phyloP scores from a whole-genome alignment of 805 yeast genomes.

The Candida silvatica region DNA sequence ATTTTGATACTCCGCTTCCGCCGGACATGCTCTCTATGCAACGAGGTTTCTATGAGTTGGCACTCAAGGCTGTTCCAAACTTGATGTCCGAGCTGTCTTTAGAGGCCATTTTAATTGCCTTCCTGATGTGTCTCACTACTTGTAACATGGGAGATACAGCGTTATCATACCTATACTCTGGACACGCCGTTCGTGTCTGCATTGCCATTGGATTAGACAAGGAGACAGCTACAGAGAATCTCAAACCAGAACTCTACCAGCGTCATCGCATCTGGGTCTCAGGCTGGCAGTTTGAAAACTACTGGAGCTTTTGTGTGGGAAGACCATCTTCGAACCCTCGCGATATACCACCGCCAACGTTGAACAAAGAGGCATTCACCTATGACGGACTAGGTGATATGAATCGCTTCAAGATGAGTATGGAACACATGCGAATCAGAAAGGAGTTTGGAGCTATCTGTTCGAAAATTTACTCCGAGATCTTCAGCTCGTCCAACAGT shows the following conservation, averaged over 20 bases:
- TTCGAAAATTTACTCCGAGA: slow-evolving; percentile 12
- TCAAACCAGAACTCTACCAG: slow-evolving; percentile 8
- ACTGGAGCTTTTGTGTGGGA: slow-evolving; percentile 21
- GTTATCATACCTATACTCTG: slow-evolving; percentile 14
- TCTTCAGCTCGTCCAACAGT: slow-evolving; percentile 14
- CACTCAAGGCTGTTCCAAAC: slow-evolving; percentile 12
- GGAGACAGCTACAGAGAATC: slow-evolving; percentile 2
- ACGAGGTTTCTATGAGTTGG: slow-evolving; percentile 14
- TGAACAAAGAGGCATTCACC: slow-evolving; percentile 5
- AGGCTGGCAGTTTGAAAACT: slow-evolving; percentile 18
- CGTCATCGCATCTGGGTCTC: slow-evolving; percentile 14
- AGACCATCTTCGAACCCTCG: slow-evolving; percentile 12
- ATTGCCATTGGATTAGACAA: slow-evolving; percentile 15
- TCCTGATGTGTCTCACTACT: slow-evolving; percentile 13
- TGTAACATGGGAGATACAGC: slow-evolving; percentile 18
- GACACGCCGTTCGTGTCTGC: slow-evolving; percentile 12
- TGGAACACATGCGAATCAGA: slow-evolving; percentile 16
- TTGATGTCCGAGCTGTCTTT: slow-evolving; percentile 13
- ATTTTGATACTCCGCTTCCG: slow-evolving; percentile 7
- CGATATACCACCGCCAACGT: slow-evolving; percentile 6
- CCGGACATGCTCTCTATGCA: slow-evolving; percentile 8
- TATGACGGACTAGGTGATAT: slow-evolving; percentile 11
- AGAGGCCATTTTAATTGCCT: slow-evolving; percentile 13
- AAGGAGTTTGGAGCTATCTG: slow-evolving; percentile 12
- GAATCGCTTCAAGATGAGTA: slow-evolving; percentile 9